Evolutionary conservation across 2,329 filamentous ascomycete genomes (phyloP).

Genomic region (Shiraia sp.): DNA sequence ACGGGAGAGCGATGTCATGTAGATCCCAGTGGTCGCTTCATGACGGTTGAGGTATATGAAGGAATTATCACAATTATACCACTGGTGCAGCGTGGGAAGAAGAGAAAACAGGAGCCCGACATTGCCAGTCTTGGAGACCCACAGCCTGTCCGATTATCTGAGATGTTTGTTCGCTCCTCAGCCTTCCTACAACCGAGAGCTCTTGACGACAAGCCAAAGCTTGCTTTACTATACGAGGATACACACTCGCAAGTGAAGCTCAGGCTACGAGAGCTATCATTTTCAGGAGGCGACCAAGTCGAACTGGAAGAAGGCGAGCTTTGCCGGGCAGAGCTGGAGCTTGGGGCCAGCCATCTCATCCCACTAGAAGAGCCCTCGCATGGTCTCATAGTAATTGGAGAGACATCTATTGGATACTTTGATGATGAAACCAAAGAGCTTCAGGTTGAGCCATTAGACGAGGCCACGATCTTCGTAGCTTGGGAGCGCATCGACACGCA

Average conservation of each 20-base stretch:
- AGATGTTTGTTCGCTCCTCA: constrained; percentile 68
- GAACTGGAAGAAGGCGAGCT: constrained; percentile 58
- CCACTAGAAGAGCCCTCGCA: constrained; percentile 62
- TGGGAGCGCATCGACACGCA: constrained; percentile 85
- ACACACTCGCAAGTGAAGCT: constrained; percentile 59
- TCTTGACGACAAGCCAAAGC: constrained; percentile 57
- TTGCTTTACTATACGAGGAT: constrained; percentile 70
- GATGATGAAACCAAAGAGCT: constrained; percentile 73
- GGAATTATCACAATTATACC: constrained; percentile 68
- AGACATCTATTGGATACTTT: constrained; percentile 80
- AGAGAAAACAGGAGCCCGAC: constrained; percentile 53
- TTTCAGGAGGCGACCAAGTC: constrained; percentile 54
- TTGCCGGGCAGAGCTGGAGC: constrained; percentile 59
- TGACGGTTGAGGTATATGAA: constrained; percentile 70
- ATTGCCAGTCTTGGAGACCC: constrained; percentile 65
- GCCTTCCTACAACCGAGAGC: constrained; percentile 64
- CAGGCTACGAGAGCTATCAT: constrained; percentile 60
- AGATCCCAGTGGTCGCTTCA: constrained; percentile 73
- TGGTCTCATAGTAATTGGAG: constrained; percentile 53
- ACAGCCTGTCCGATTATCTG: constrained; percentile 64
- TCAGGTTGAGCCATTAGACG: constrained; percentile 66
- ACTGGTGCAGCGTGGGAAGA: constrained; percentile 58
- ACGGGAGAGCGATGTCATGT: constrained; percentile 82
- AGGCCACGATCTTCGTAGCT: constrained; percentile 85
- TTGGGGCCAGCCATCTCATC: constrained; percentile 65